Evolutionary conservation across 306 rosid species (phyloP).

Genomic region (Senna siamea): DNA sequence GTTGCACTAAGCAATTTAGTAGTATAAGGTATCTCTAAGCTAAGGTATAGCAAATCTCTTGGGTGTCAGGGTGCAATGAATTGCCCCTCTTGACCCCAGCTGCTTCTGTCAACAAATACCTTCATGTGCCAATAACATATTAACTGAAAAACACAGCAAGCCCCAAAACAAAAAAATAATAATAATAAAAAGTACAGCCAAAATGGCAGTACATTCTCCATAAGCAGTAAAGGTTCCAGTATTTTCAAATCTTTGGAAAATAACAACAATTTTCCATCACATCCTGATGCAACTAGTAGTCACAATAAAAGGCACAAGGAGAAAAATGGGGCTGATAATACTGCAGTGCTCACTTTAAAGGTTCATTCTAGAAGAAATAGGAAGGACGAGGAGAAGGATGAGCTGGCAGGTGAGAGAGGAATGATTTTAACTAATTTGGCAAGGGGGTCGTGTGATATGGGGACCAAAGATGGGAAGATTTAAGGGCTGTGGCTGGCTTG

Average conservation of each 20-base stretch:
- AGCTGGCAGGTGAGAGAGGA: too few relatives aligned
- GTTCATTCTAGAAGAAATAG: too few relatives aligned
- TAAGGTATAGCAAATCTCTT: background rate
- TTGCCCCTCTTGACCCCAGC: background rate
- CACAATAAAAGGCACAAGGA: too few relatives aligned
- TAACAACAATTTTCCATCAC: conserved; percentile 1
- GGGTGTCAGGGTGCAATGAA: background rate
- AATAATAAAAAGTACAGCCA: background rate
- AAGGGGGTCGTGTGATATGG: too few relatives aligned
- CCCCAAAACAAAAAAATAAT: background rate
- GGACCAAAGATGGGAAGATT: too few relatives aligned
- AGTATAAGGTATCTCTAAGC: background rate
- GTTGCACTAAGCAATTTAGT: background rate
- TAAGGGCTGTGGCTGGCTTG: too few relatives aligned
- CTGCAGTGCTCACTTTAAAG: too few relatives aligned
- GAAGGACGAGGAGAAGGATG: too few relatives aligned
- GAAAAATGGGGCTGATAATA: too few relatives aligned
- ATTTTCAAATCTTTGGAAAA: background rate
- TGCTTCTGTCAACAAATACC: conserved; percentile 7
- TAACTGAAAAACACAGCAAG: background rate
- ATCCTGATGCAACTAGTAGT: too few relatives aligned
- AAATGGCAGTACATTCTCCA: background rate
- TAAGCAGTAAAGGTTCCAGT: background rate
- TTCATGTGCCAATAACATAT: background rate
- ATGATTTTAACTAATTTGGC: too few relatives aligned